Evolutionary conservation across 2,329 filamentous ascomycete species (phyloP).

Genomic region (Trichoderma citrinoviride): DNA sequence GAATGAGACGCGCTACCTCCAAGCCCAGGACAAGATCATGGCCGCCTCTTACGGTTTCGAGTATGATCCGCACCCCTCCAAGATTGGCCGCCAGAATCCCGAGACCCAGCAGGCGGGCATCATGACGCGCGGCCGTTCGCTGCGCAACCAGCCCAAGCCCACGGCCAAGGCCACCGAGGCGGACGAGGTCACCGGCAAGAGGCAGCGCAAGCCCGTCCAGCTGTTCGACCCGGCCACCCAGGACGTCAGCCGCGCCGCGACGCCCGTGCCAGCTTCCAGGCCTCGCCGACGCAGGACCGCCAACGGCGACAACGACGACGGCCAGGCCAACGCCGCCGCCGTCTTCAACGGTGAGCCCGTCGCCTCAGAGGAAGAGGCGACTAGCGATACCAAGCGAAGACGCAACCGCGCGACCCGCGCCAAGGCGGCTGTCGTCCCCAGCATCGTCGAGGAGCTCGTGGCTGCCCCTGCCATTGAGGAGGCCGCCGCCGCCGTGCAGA

Average conservation of each 20-base stretch:
- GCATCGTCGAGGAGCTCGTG: constrained; percentile 29
- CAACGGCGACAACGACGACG: constrained; percentile 32
- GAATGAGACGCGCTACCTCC: constrained; percentile 46
- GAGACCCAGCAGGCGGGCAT: constrained; percentile 51
- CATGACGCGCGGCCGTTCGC: constrained; percentile 50
- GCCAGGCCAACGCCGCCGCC: constrained; percentile 29
- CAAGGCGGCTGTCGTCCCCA: constrained; percentile 27
- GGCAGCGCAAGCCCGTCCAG: constrained; percentile 51
- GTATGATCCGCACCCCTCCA: constrained; percentile 56
- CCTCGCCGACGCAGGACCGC: constrained; percentile 36
- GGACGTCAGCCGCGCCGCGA: constrained; percentile 51
- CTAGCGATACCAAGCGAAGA: constrained; percentile 28
- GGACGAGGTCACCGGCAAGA: constrained; percentile 50
- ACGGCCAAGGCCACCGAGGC: constrained; percentile 59
- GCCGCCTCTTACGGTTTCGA: constrained; percentile 60
- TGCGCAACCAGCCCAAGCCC: constrained; percentile 56
- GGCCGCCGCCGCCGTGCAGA: constrained; percentile 1
- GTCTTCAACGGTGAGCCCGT: constrained; percentile 37
- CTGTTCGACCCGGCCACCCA: constrained; percentile 51
- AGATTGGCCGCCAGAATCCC: constrained; percentile 59
- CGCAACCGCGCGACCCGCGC: constrained; percentile 34
- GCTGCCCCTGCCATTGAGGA: constrained; percentile 22
- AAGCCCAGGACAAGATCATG: constrained; percentile 57
- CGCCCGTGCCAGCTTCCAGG: constrained; percentile 41
- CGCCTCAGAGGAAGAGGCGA: constrained; percentile 33